phyloP scores from a whole-genome alignment of 495 filamentous ascomycete genomes.

The Xylaria cubensis region DNA sequence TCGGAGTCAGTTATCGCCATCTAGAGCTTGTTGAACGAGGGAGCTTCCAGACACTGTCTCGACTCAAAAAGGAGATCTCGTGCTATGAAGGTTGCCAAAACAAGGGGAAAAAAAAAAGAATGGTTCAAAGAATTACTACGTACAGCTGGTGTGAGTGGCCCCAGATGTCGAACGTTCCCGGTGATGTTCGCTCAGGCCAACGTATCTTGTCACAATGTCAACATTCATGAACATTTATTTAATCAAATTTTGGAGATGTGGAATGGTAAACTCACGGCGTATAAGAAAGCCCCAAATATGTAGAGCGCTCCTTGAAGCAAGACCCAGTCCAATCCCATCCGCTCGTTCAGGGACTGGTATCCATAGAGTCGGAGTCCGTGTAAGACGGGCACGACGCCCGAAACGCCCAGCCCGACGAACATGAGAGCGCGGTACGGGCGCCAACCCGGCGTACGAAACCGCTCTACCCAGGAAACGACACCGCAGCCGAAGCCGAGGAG shows the following conservation, averaged over 20 bases:
- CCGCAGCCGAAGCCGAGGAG: slow-evolving; percentile 77
- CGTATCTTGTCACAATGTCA: slow-evolving; percentile 46
- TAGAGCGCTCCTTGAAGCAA: slow-evolving; percentile 78
- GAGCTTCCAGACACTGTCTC: no score
- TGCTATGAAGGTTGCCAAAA: no score
- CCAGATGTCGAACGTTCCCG: slow-evolving; percentile 75
- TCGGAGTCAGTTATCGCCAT: no score
- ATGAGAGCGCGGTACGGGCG: slow-evolving; percentile 78
- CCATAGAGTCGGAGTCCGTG: slow-evolving; percentile 71
- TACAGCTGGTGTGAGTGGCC: slow-evolving; percentile 77
- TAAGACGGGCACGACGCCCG: slow-evolving; percentile 75
- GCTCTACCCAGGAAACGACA: slow-evolving; percentile 74
- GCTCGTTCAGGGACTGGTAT: slow-evolving; percentile 54
- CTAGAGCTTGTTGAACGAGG: no score
- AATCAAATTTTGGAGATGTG: neutral
- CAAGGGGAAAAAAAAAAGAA: no score
- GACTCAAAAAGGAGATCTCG: no score
- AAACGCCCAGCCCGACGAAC: slow-evolving; percentile 90
- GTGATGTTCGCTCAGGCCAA: slow-evolving; percentile 67
- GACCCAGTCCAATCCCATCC: slow-evolving; percentile 87
- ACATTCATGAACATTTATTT: neutral
- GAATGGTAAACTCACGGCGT: slow-evolving; percentile 32
- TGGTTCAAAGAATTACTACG: no score
- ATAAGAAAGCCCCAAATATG: slow-evolving; percentile 79
- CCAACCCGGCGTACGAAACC: slow-evolving; percentile 74